A percentile compares a stretch with the other conserved stretches of the same genome.
Conservation (phyloP, 306 rosid genomes). For the Sicyos baderoa region DNA sequence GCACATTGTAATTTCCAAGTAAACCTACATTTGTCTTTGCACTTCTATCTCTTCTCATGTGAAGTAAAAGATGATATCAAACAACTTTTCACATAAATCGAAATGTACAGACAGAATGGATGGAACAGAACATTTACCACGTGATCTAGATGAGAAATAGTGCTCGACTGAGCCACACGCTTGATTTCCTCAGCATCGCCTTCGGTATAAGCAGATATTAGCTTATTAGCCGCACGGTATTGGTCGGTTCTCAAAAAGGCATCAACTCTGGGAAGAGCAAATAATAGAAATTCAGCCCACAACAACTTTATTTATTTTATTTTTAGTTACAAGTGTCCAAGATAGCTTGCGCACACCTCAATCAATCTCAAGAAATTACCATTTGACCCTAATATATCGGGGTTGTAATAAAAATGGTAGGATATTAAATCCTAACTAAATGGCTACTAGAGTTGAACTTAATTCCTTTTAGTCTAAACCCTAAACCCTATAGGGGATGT, state of each 20-base stretch:
- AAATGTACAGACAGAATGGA: background rate
- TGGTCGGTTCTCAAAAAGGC: slow-evolving; percentile 80
- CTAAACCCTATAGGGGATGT: no score
- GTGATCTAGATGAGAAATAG: slow-evolving; percentile 71
- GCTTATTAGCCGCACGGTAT: slow-evolving; percentile 61
- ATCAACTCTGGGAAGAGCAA: slow-evolving; percentile 45
- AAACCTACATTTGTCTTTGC: no score
- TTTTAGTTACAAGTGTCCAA: no score
- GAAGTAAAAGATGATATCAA: no score
- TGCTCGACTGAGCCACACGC: slow-evolving; percentile 54
- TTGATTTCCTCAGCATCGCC: slow-evolving; percentile 85
- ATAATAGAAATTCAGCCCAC: background rate
- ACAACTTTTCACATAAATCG: no score
- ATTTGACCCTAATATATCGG: no score
- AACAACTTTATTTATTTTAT: background rate
- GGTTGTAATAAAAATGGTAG: no score
- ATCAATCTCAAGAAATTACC: no score
- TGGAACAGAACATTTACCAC: slow-evolving; percentile 38
- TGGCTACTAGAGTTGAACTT: background rate
- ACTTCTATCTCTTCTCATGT: no score
- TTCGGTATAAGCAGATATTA: slow-evolving; percentile 65
- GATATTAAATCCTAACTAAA: background rate
- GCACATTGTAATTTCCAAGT: background rate
- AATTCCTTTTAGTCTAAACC: no score
- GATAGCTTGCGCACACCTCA: background rate